phyloP scores from a whole-genome alignment of 352 stramenopile genomes.

The Phytophthora pistaciae region DNA sequence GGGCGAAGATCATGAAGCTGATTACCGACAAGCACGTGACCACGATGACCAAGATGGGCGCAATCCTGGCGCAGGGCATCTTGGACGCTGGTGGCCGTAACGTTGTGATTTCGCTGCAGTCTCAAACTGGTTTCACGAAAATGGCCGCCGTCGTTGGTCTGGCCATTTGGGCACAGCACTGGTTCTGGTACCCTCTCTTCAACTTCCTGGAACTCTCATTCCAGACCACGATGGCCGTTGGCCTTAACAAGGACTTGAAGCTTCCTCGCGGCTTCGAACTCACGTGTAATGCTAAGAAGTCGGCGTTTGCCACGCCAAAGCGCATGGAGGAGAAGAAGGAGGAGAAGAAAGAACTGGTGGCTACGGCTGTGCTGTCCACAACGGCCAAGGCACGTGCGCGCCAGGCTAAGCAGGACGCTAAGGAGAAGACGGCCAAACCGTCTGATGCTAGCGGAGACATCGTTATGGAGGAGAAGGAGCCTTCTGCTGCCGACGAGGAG shows the following conservation, averaged over 20 bases:
- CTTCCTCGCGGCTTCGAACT: constrained; percentile 96
- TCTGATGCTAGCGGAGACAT: constrained; percentile 60
- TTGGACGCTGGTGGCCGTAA: constrained; percentile 98
- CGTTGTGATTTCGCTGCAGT: constrained; percentile 96
- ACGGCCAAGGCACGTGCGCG: constrained; percentile 97
- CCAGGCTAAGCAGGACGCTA: constrained; percentile 93
- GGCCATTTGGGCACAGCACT: constrained; percentile 98
- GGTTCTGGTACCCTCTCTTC: constrained; percentile 99
- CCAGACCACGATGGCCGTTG: constrained; percentile 96
- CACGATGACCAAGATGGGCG: constrained; percentile 99
- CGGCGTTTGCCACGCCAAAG: constrained; percentile 98
- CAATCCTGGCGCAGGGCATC: constrained; percentile 97
- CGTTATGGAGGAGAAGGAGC: constrained; percentile 63
- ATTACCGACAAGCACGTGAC: constrained; percentile 98
- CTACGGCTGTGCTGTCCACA: constrained; percentile 97
- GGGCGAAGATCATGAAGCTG: constrained; percentile 88
- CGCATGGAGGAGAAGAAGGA: constrained; percentile 99
- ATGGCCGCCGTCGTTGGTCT: constrained; percentile 97
- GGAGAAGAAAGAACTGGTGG: constrained; percentile 98
- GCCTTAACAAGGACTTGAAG: constrained; percentile 98
- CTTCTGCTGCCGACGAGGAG: constrained; percentile 48
- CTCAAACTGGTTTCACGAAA: constrained; percentile 97
- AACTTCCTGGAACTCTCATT: constrained; percentile 98
- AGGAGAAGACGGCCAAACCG: constrained; percentile 71
- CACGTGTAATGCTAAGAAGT: constrained; percentile 95